Evolutionary conservation across 495 filamentous ascomycete genomes (phyloP), one percentile per base, ranked within the genome.

Genomic region (Tuber brumale): DNA sequence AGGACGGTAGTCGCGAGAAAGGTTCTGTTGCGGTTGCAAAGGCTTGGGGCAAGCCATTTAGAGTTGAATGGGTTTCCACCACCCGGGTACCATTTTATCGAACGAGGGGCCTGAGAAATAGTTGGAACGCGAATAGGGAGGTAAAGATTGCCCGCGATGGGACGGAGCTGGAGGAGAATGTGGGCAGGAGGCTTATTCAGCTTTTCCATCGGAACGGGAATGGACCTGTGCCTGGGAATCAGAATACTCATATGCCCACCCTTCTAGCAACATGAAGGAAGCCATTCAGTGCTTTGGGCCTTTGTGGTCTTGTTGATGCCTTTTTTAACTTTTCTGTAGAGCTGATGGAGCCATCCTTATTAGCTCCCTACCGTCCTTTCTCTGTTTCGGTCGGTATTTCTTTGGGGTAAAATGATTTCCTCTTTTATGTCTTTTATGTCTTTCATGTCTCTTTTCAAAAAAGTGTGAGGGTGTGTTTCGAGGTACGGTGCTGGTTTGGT

Each of bases 71-170:
- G 95, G 83, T 97, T 42, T 94, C 93, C 14, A 97, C 93, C 5
- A 89, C 90, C 46, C 87, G 92, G 66, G 88, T 99, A 12, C 94
- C 95, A 0, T 99, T 98, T 83, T 95, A 97, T 83, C 90, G 92
- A 69, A 97, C 94, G 0, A 86, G 94, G 72, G 95, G 95, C 0
- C 83, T 99, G 45, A 88, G 95, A n/a, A 99, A 99, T 81, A 90
- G 92, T 3, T 97, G 94, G 95, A 98, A 99, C 83, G 91, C 93
- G 1, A 97, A 97, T 82, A 87, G 95, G 70, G 95, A 97, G 81
- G 93, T 99, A 70, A 99, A 99, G 83, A 97, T 99, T 79, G 95
- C 95, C 14, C 88, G 95, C 80, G 95, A 99, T 83, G 95, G 94
- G 8, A 99, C 95, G 0, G 95, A 97, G 84, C 86, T 99, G 31